A percentile compares a stretch with the other conserved stretches of the same genome.
These are phyloP conservation scores for Echinosophora koreensis DNA, from an alignment of 306 rosid species.

Conservation along the genomic window DNA sequence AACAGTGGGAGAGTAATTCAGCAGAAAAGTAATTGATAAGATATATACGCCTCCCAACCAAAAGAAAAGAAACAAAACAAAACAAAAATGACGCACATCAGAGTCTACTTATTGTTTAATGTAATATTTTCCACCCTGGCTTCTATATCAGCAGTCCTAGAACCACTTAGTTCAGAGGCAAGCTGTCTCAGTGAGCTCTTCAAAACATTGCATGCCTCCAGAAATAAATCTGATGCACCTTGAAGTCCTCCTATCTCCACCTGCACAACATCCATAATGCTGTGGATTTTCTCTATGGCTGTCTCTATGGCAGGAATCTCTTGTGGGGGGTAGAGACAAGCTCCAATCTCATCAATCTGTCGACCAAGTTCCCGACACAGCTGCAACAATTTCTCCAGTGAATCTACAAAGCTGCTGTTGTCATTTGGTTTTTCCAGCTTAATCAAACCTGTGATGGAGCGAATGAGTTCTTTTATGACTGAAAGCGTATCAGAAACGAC, in stretches of 20 bases:
- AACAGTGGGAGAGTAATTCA: neutral
- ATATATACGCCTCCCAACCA: neutral
- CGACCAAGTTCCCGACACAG: constrained; percentile 69
- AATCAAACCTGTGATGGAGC: constrained; percentile 74
- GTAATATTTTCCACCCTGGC: constrained; percentile 56
- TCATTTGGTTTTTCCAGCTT: constrained; percentile 70
- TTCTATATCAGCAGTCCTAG: constrained; percentile 53
- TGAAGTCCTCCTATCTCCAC: constrained; percentile 54
- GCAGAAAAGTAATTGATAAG: neutral
- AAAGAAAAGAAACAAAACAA: neutral
- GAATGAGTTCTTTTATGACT: constrained; percentile 78
- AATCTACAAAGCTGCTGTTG: constrained; percentile 58
- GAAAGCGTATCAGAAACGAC: constrained; percentile 70
- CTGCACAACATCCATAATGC: constrained; percentile 63
- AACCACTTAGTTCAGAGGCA: constrained; percentile 52
- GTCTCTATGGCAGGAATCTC: constrained; percentile 64
- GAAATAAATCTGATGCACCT: constrained; percentile 68
- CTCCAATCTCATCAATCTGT: constrained; percentile 91
- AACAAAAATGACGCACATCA: neutral
- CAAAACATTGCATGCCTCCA: constrained; percentile 62
- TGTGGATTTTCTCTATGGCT: constrained; percentile 62
- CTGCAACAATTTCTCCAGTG: constrained; percentile 80
- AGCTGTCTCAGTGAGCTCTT: constrained; percentile 62
- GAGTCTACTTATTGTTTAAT: constrained; percentile 51
- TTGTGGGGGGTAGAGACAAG: constrained; percentile 93